Conservation (phyloP, 2,329 filamentous ascomycete genomes). For the Neophaeococcomyces aloes region DNA sequence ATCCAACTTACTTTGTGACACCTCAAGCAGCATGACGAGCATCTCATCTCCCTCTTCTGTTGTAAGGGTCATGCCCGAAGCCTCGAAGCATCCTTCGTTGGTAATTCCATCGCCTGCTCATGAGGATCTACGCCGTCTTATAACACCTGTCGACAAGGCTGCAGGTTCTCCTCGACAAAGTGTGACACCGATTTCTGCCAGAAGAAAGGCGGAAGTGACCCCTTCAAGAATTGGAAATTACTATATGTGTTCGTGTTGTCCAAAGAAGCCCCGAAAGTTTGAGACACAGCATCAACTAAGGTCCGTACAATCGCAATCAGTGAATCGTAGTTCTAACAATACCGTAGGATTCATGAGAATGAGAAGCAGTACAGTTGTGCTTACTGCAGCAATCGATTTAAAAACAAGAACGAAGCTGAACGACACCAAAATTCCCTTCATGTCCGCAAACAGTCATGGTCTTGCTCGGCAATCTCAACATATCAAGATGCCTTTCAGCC, state of each 20-base stretch:
- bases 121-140: too few species aligned
- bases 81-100: neutral
- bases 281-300: constrained; percentile 71
- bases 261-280: constrained; percentile 94
- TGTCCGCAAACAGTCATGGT: constrained; percentile 88
- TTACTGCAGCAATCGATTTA: constrained; percentile 91
- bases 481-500: constrained; percentile 79
- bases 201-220: constrained; percentile 27
- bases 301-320: constrained; percentile 38
- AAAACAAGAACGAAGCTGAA: constrained; percentile 98
- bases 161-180: neutral
- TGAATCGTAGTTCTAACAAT: neutral
- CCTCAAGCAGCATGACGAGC: constrained; percentile 55
- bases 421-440: constrained; percentile 93
- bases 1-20: constrained; percentile 47
- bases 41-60: constrained; percentile 38
- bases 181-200: constrained; percentile 22
- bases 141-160: too few species aligned
- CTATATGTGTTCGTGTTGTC: constrained; percentile 85
- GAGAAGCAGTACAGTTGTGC: constrained; percentile 94
- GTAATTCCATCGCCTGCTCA: too few species aligned
- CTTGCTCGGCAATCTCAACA: constrained; percentile 70
- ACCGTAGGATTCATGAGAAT: constrained; percentile 65
- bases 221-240: constrained; percentile 43
- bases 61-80: neutral